Conservation (phyloP, 768 basidiomycete genomes). For the Boletus reticulatus region DNA sequence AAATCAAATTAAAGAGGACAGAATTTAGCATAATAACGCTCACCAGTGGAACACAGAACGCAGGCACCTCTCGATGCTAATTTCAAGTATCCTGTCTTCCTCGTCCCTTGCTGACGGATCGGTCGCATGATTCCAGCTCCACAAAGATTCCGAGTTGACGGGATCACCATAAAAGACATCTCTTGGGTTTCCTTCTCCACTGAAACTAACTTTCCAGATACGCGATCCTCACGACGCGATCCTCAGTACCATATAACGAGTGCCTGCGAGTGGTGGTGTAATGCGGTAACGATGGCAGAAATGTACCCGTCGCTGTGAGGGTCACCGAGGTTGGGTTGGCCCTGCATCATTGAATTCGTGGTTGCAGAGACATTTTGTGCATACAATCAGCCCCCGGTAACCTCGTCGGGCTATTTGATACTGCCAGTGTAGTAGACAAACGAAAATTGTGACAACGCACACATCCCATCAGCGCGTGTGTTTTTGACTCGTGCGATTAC, state of each 20-base stretch:
- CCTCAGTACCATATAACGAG: conserved; percentile 95
- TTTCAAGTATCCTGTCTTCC: conserved; percentile 69
- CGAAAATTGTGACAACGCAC: too few relatives aligned
- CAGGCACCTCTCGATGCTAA: conserved; percentile 64
- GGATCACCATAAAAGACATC: conserved; percentile 73
- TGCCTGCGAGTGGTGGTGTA: conserved; percentile 84
- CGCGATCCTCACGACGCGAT: conserved; percentile 89
- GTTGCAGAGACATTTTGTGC: too few relatives aligned
- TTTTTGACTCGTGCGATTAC: too few relatives aligned
- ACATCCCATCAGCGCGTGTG: too few relatives aligned
- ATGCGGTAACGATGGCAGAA: conserved; percentile 75
- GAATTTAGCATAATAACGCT: conserved; percentile 23
- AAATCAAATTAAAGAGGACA: conserved; percentile 9
- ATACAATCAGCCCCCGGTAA: too few relatives aligned
- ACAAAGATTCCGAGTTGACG: conserved; percentile 45
- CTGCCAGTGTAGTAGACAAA: too few relatives aligned
- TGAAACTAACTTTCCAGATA: conserved; percentile 97
- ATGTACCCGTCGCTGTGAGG: conserved; percentile 46
- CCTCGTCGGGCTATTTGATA: too few relatives aligned
- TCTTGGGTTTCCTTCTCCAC: conserved; percentile 89
- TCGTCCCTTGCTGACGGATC: conserved; percentile 62
- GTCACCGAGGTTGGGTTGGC: conserved; percentile 13
- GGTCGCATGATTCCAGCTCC: conserved; percentile 57
- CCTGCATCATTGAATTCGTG: neutral
- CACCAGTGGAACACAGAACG: conserved; percentile 85